Base-by-base conservation (phyloP, 2,329 filamentous ascomycete species). In the Cryphonectria radicalis region DNA sequence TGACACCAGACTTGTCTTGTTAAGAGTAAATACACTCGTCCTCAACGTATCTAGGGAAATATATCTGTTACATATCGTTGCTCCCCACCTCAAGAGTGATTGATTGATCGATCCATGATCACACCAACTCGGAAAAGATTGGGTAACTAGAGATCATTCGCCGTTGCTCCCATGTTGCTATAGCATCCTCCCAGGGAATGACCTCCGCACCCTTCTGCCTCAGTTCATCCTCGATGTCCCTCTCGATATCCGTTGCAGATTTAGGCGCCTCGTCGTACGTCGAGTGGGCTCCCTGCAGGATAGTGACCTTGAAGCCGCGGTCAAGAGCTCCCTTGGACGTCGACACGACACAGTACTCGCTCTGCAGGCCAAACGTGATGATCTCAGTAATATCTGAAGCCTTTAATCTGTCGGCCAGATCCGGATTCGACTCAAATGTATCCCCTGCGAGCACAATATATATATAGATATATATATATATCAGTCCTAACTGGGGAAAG, bases 281-380 rank as follows among this genome's bases (percentile, higher is more conserved):
- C 19, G 79, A 80, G 46, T 80, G 79, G 8, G 79, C 79, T 5
- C 77, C 78, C 3, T 74, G 71, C 32, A 80, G 70, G 14, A 80
- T 14, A 0, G 76, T 76, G 13, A 80, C 77, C n/a, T 66, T 67
- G 63, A 80, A 79, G 0, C 79, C 78, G 0, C 74, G 77, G 1
- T 70, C 70, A 8, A 79, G 74, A 1, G 78, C 79, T 10, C 77
- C 77, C 11, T 67, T 73, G 66, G 74, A 77, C 2, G 78, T 80
- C 1, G 70, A 69, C 42, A 74, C 69, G 3, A 80, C 79, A 66
- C 79, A 80, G 68, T 72, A 77, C 55, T 80, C 79, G 73, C 78
- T 79, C 70, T 80, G 78, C 43, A 80, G 75, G n/a, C 79, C 79
- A 65, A 78, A 77, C 0, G 74, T 75, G 13, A 78, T 66, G 11